Evolutionary conservation across 441 rosid species (phyloP).

Genomic region (Erodium texanum): DNA sequence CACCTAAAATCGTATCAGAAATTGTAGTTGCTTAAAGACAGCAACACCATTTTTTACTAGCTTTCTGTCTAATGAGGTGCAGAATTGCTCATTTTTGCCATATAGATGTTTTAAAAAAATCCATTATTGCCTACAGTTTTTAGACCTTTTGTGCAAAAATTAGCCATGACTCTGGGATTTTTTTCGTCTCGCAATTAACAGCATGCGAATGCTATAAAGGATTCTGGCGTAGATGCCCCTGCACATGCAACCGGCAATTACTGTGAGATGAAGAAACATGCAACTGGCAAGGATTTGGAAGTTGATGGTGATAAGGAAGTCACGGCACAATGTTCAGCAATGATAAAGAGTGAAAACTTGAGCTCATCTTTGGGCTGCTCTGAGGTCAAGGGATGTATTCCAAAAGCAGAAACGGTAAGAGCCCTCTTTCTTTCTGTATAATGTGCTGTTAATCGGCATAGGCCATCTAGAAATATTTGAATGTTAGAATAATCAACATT

Average conservation of each 20-base stretch:
- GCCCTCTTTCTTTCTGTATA: background rate
- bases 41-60: background rate
- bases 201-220: constrained; percentile 18
- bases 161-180: background rate
- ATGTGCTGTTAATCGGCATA: background rate
- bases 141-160: too few species aligned
- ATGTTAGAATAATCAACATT: background rate
- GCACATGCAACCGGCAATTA: constrained; percentile 8
- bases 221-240: constrained; percentile 13
- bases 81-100: background rate
- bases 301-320: constrained; percentile 13
- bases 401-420: constrained; percentile 17
- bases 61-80: background rate
- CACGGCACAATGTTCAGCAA: constrained; percentile 17
- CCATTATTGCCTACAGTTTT: too few species aligned
- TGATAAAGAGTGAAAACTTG: constrained; percentile 17
- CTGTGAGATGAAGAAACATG: constrained; percentile 12
- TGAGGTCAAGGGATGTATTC: constrained; percentile 15
- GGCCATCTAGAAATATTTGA: background rate
- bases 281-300: constrained; percentile 14
- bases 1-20: background rate
- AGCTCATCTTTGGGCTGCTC: constrained; percentile 14
- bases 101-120: background rate
- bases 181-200: constrained; percentile 18
- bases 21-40: background rate